Conservation (phyloP, 2,329 filamentous ascomycete genomes). For the Ophiostoma piceae region DNA sequence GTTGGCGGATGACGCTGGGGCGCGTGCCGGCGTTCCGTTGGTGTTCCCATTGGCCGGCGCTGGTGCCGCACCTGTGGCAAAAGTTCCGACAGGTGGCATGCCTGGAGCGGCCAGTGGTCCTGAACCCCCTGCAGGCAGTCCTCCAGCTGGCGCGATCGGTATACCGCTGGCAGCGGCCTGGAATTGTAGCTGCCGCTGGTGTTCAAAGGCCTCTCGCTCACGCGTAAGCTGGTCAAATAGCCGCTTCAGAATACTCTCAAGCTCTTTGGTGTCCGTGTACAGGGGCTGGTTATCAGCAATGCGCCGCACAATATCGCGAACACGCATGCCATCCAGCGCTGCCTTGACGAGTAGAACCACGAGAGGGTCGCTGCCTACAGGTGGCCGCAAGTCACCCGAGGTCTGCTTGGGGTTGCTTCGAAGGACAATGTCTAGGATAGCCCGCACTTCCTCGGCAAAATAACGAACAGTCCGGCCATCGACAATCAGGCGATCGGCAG, state of each 20-base stretch:
- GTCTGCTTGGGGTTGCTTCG: conserved; percentile 54
- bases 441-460: conserved; percentile 54
- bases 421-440: conserved; percentile 55
- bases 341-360: conserved; percentile 54
- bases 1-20: background rate
- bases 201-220: conserved; percentile 21
- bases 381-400: conserved; percentile 48
- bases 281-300: conserved; percentile 49
- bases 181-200: conserved; percentile 19
- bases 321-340: conserved; percentile 49
- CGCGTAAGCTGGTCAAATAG: conserved; percentile 40
- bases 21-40: background rate
- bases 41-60: background rate
- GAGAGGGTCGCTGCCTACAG: conserved; percentile 50
- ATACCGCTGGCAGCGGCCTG: conserved; percentile 26
- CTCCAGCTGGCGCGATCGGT: conserved; percentile 8
- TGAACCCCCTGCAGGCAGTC: background rate
- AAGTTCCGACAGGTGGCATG: background rate
- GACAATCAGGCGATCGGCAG: conserved; percentile 46
- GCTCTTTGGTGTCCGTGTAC: conserved; percentile 41
- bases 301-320: conserved; percentile 48
- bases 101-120: background rate
- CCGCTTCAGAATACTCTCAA: conserved; percentile 47
- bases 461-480: conserved; percentile 54
- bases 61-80: background rate